Percentiles rank a stretch among this genome's conserved stretches.
phyloP scores from a whole-genome alignment of 2,329 filamentous ascomycete species.

The Fusarium chaquense region DNA sequence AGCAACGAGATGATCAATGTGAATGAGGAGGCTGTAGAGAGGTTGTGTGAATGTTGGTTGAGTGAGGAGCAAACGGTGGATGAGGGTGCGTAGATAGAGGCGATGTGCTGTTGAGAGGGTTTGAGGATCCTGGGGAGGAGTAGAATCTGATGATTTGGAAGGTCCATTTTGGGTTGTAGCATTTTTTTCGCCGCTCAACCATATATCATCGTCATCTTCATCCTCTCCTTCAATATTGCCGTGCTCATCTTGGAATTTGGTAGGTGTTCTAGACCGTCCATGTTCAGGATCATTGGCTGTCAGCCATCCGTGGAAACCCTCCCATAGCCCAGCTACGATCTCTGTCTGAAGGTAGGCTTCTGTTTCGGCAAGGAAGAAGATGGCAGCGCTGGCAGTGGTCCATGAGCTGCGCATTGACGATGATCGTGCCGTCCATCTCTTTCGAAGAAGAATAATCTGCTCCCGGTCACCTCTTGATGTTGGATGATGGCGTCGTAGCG shows the following conservation, averaged over 20 bases:
- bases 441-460: constrained; percentile 71
- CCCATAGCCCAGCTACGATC: constrained; percentile 84
- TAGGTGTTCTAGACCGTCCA: constrained; percentile 43
- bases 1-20: constrained; percentile 85
- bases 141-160: constrained; percentile 36
- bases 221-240: constrained; percentile 16
- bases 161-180: constrained; percentile 37
- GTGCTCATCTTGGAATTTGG: constrained; percentile 24
- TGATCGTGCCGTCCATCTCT: constrained; percentile 72
- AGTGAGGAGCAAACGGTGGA: constrained; percentile 74
- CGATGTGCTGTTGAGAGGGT: constrained; percentile 84
- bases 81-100: constrained; percentile 77
- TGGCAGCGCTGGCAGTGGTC: constrained; percentile 87
- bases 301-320: constrained; percentile 83
- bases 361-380: constrained; percentile 90
- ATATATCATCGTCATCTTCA: constrained; percentile 48
- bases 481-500: constrained; percentile 81
- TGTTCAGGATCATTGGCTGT: constrained; percentile 57
- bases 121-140: constrained; percentile 78
- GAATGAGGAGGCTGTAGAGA: constrained; percentile 74
- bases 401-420: constrained; percentile 83
- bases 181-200: constrained; percentile 41
- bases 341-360: constrained; percentile 92
- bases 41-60: constrained; percentile 71
- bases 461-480: constrained; percentile 72